Evolutionary conservation across 1,139 yeast genomes (phyloP).

Genomic region (Kazachstania sp.): DNA sequence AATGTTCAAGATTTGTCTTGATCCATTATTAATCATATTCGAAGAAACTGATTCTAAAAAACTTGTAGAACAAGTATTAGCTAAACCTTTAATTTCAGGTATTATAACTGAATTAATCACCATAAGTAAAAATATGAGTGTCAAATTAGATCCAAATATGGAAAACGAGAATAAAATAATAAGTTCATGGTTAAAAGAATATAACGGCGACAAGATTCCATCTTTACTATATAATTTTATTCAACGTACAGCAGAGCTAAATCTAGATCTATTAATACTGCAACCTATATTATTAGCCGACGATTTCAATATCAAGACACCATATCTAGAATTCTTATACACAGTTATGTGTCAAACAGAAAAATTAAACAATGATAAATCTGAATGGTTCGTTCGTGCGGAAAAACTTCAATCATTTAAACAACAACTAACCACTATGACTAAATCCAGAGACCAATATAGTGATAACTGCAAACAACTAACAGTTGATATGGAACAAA

Average conservation of each 20-base stretch:
- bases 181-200: conserved; percentile 42
- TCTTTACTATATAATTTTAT: conserved; percentile 25
- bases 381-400: conserved; percentile 34
- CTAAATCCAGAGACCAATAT: neutral
- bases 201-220: conserved; percentile 23
- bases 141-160: conserved; percentile 32
- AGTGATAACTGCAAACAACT: neutral
- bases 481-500: neutral
- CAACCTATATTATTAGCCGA: conserved; percentile 86
- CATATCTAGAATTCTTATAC: conserved; percentile 79
- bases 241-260: conserved; percentile 32
- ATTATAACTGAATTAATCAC: conserved; percentile 64
- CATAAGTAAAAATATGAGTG: conserved; percentile 71
- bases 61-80: conserved; percentile 58
- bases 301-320: conserved; percentile 76
- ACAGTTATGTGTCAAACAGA: conserved; percentile 67
- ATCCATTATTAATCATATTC: conserved; percentile 63
- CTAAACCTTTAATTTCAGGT: conserved; percentile 79
- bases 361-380: conserved; percentile 41
- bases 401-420: conserved; percentile 2
- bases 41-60: conserved; percentile 58
- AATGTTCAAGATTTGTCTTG: conserved; percentile 67
- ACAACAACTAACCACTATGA: conserved; percentile 1
- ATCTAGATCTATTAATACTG: conserved; percentile 64
- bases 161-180: conserved; percentile 49